Base-by-base conservation (phyloP, 2,329 filamentous ascomycete species). In the Parasarocladium wereldwijsianum region DNA sequence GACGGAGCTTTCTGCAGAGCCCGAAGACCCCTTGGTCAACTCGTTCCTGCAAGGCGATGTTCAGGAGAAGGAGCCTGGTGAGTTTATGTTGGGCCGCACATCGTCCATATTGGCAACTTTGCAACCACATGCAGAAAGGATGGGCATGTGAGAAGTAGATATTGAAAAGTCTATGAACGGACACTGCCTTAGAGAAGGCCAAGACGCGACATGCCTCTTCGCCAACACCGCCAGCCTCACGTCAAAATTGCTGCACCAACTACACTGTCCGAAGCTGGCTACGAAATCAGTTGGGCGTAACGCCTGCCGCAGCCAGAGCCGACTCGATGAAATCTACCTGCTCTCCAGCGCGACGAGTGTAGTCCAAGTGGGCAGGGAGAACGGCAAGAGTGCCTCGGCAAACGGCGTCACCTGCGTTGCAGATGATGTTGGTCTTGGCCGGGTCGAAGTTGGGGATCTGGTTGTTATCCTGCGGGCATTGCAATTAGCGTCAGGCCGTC, bases 381-480 rank as follows among this genome's bases (percentile, higher is more conserved):
- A 56, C 46, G 17, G 39, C 43, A 8, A 58, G 43, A 2, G 40
- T 47, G 28, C 54, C 51, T 3, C 33, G 35, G 42, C 55, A 58
- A 32, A 58, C 45, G 17, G 44, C 41, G 34, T 59, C 55, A 29
- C 52, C 52, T 7, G 33, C 10, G 37, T 56, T 57, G 44, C 55
- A 59, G 43, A 57, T 57, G 37, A 57, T 50, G 23, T 52, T 46
- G 29, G 50, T 54, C 40, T 50, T 47, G 26, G 50, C 46, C 10
- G 37, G 26, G 14, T 50, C 47, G 39, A 47, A 57, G 22, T 47
- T 44, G 20, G 38, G 37, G 31, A 58, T 55, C 28, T 47, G 45
- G 12, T 46, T 52, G 14, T 45, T 40, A 36, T 55, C 51, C 31
- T 57, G 47, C n/a, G 12, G 8, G 5, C 13, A 13, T 17, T 8